Percentiles rank a stretch among this genome's conserved stretches.
phyloP scores from a whole-genome alignment of 768 basidiomycete genomes.

The Pleurotus giganteus region DNA sequence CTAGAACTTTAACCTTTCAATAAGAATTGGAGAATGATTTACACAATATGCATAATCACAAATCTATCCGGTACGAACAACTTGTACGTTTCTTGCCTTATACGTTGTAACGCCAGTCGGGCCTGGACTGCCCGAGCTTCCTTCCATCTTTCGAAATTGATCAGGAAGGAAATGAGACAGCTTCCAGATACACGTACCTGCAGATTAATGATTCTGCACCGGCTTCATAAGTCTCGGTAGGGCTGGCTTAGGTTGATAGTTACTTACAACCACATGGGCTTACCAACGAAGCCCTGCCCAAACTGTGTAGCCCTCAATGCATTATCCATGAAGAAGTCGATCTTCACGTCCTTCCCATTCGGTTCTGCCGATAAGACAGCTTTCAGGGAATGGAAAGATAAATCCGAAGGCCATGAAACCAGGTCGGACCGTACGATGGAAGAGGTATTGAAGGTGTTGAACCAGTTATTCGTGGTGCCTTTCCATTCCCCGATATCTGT shows the following conservation, averaged over 20 bases:
- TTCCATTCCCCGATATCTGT: slow-evolving; percentile 46
- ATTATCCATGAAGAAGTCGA: slow-evolving; percentile 42
- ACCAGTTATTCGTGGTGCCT: slow-evolving; percentile 42
- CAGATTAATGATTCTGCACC: slow-evolving; percentile 37
- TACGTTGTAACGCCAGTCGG: slow-evolving; percentile 40
- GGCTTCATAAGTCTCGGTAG: background rate
- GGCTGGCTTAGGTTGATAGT: background rate
- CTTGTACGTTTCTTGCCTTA: slow-evolving; percentile 37
- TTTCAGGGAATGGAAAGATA: slow-evolving; percentile 41
- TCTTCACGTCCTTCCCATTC: slow-evolving; percentile 34
- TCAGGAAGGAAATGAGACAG: background rate
- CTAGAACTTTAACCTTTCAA: no score
- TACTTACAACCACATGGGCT: slow-evolving; percentile 41
- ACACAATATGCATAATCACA: no score
- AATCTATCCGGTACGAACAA: slow-evolving; percentile 31
- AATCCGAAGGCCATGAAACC: slow-evolving; percentile 39
- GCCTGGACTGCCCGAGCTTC: slow-evolving; percentile 42
- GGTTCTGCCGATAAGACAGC: slow-evolving; percentile 38
- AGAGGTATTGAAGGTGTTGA: slow-evolving; percentile 44
- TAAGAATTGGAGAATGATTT: no score
- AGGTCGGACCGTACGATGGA: slow-evolving; percentile 36
- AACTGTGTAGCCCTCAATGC: slow-evolving; percentile 34
- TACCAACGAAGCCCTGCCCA: slow-evolving; percentile 37
- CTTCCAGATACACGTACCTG: slow-evolving; percentile 24
- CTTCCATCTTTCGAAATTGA: slow-evolving; percentile 35